A percentile compares a stretch with the other conserved stretches of the same genome.
Conservation (phyloP, 2,329 filamentous ascomycete genomes). For the Fusarium sp. region DNA sequence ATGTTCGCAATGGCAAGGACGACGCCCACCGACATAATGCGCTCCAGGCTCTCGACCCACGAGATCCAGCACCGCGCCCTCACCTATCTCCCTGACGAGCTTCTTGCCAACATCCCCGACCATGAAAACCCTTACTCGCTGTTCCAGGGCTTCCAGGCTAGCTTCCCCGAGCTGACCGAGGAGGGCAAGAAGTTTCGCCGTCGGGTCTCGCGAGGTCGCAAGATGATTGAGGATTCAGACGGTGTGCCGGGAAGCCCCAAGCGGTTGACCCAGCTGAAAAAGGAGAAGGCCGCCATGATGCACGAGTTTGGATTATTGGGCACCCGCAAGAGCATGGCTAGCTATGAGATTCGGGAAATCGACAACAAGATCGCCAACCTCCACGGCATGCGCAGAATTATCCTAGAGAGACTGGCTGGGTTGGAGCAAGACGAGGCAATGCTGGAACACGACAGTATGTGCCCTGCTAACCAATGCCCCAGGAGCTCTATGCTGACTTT, state of each 20-base stretch:
- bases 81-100: conserved; percentile 88
- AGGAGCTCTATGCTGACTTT: conserved; percentile 46
- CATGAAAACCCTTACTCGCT: conserved; percentile 88
- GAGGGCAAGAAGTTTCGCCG: conserved; percentile 78
- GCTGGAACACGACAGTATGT: conserved; percentile 87
- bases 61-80: conserved; percentile 96
- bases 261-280: conserved; percentile 78
- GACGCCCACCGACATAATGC: conserved; percentile 92
- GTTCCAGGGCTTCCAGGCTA: conserved; percentile 96
- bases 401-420: conserved; percentile 85
- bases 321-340: conserved; percentile 97
- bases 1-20: conserved; percentile 93
- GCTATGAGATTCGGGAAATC: conserved; percentile 94
- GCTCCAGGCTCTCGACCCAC: conserved; percentile 86
- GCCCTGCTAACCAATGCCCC: background rate
- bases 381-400: conserved; percentile 90
- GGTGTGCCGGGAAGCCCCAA: conserved; percentile 69
- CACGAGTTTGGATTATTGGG: conserved; percentile 92
- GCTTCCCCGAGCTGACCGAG: conserved; percentile 78
- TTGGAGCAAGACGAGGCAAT: conserved; percentile 92
- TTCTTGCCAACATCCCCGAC: conserved; percentile 90
- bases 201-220: conserved; percentile 79
- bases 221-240: conserved; percentile 76
- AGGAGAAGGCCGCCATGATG: conserved; percentile 82
- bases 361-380: conserved; percentile 97